Evolutionary conservation across 306 rosid genomes (phyloP), one percentile per base, ranked within the genome.

Genomic region (Cucurbita maxima): DNA sequence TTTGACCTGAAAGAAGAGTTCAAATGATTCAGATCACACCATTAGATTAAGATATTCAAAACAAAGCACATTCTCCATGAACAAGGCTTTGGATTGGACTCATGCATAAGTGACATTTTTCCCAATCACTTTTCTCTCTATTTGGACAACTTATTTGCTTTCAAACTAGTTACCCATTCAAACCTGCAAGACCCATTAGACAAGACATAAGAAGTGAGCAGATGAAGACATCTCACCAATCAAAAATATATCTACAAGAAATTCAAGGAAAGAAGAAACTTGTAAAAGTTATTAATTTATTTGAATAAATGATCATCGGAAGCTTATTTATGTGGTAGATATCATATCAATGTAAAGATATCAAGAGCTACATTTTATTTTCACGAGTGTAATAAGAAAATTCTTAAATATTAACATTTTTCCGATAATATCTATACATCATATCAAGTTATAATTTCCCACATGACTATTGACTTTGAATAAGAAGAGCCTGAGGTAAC

Each of bases 171-270:
- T 63, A 40, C 71, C 36, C 71, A 63, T 63, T 19, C 71, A 63
- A 63, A 63, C 52, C n/a, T 63, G 71, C 71, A 18, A 41, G 30
- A 63, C 70, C 47, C 19, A 63, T 18, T n/a, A 63, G 70, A 62
- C 67, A 60, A 36, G 68, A 61, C 68, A 61, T 61, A 5, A 61
- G 70, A 63, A 36, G 3, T 40, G 15, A 63, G 51, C 71, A 63
- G 52, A 63, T 63, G 71, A 63, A 63, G 71, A 41, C 71, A 63
- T 63, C 71, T 63, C 71, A 63, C 71, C 71, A 63, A 40, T 38
- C 71, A 63, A 40, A 59, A 59, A 63, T 63, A 63, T 41, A 5
- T 38, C 71, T 40, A 63, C 18, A 63, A 41, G 16, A 63, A 18
- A 41, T 10, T 22, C 52, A 41, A 37, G 12, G 6, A 15, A 40